Base-by-base conservation (phyloP, 2,329 filamentous ascomycete species). In the Lachnum nothofagi region DNA sequence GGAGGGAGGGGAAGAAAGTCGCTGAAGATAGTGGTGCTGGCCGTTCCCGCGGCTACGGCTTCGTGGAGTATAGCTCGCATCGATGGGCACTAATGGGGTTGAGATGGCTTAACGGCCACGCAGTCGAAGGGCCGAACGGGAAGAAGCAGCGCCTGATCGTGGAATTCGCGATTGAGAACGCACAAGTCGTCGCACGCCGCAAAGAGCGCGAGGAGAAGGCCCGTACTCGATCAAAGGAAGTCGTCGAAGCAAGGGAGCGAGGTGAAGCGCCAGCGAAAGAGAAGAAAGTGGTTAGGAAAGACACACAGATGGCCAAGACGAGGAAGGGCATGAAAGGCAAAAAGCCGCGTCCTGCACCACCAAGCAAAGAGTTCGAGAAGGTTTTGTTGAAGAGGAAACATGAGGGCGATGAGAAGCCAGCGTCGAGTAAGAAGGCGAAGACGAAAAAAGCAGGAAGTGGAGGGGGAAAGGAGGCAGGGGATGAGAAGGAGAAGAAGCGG, bases 131-230 rank as follows among this genome's bases (percentile, higher is more conserved):
- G 55, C 70, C 73, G 20, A 70, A 78, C 45, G 90, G 93, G 56
- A 88, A 86, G 70, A 91, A 89, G 66, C 91, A 93, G 69, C 79
- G 93, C 10, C 71, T 98, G 44, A 89, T 98, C 63, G 91, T 91
- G 31, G 94, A 98, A 68, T 98, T 98, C 66, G 90, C 93, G 17
- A 95, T 98, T 66, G 93, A 98, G 70, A 98, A 98, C 62, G 91
- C 89, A 1, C 91, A 96, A 63, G 93, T 98, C 1, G 85, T 98
- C n/a, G 79, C 84, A 58, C 78, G 93, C 55, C 79, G 94, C 46
- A 79, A 75, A 52, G 80, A 83, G 53, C 73, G 73, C 42, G 84
- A 89, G 64, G 67, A 70, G 44, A 80, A 80, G 55, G 71, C 75
- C 4, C 67, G 74, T 35, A 68, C 74, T 53, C 57, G 65, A 31